These are phyloP conservation scores for Lactarius hengduanensis DNA, from an alignment of 768 basidiomycete species.

Conservation along the genomic window DNA sequence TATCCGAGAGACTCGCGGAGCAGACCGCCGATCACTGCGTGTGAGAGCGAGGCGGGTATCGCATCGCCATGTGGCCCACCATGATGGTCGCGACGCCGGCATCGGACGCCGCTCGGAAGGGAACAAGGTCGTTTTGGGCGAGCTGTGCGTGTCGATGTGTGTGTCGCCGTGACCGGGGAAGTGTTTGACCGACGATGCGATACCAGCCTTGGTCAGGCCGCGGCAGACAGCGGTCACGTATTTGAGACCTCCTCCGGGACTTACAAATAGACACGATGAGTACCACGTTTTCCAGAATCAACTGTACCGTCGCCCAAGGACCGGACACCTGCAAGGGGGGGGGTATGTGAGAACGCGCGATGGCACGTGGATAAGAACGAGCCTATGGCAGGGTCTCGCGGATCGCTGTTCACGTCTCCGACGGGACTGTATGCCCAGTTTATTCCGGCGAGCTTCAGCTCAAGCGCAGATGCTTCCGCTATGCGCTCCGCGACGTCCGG, in stretches of 20 bases:
- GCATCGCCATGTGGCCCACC: slow-evolving; percentile 68
- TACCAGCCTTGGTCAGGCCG: slow-evolving; percentile 47
- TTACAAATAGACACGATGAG: slow-evolving; percentile 30
- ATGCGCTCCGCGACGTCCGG: slow-evolving; percentile 45
- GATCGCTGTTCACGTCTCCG: slow-evolving; percentile 70
- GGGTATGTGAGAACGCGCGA: not conserved
- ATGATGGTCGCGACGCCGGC: slow-evolving; percentile 54
- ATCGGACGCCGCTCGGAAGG: slow-evolving; percentile 50
- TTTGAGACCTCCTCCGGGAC: slow-evolving; percentile 53
- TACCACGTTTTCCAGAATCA: not conserved
- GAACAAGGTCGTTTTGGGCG: slow-evolving; percentile 50
- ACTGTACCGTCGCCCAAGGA: slow-evolving; percentile 68
- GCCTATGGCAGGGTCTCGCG: slow-evolving; percentile 71
- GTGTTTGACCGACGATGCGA: slow-evolving; percentile 67
- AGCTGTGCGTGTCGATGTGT: slow-evolving; percentile 66
- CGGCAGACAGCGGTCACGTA: slow-evolving; percentile 48
- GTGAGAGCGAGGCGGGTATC: slow-evolving; percentile 59
- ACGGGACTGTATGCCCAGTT: slow-evolving; percentile 73
- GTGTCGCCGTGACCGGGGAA: slow-evolving; percentile 79
- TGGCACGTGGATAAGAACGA: slow-evolving; percentile 25
- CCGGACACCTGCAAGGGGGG: slow-evolving; percentile 49
- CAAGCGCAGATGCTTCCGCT: slow-evolving; percentile 51
- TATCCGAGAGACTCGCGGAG: slow-evolving; percentile 53
- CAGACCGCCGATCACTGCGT: slow-evolving; percentile 49
- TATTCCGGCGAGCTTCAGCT: slow-evolving; percentile 60